Evolutionary conservation across 1,139 yeast genomes (phyloP).

Genomic region (Scheffersomyces stambukii): DNA sequence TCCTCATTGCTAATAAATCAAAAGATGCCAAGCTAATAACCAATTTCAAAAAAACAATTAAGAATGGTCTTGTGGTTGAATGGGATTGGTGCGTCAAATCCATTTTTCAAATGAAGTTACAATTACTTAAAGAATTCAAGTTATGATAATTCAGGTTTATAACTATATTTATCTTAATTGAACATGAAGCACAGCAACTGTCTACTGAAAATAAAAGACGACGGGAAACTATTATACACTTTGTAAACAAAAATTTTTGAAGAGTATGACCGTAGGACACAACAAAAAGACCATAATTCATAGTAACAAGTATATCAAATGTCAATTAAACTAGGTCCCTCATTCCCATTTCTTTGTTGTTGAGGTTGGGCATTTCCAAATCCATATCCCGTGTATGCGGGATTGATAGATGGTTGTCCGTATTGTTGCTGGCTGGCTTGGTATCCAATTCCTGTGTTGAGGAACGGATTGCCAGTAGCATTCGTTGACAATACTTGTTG

Average conservation of each 20-base stretch:
- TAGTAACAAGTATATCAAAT: slow-evolving; percentile 17
- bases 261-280: no score
- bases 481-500: slow-evolving; percentile 37
- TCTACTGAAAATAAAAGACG: neutral
- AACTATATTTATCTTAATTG: neutral
- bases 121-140: slow-evolving; percentile 20
- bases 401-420: slow-evolving; percentile 13
- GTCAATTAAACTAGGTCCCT: slow-evolving; percentile 49
- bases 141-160: slow-evolving; percentile 10
- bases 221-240: neutral
- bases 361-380: slow-evolving; percentile 68
- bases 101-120: slow-evolving; percentile 46
- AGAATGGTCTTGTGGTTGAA: slow-evolving; percentile 39
- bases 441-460: slow-evolving; percentile 72
- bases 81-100: slow-evolving; percentile 70
- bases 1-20: slow-evolving; percentile 35
- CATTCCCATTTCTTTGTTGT: slow-evolving; percentile 25
- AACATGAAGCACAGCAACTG: no score
- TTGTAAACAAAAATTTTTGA: slow-evolving; percentile 1
- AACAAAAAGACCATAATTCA: no score
- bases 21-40: slow-evolving; percentile 44
- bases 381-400: slow-evolving; percentile 83
- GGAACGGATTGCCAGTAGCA: slow-evolving; percentile 68
- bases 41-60: slow-evolving; percentile 25
- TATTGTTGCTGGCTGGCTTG: slow-evolving; percentile 46